Conservation (phyloP, 2,329 filamentous ascomycete species). For the Fusarium sp. region DNA sequence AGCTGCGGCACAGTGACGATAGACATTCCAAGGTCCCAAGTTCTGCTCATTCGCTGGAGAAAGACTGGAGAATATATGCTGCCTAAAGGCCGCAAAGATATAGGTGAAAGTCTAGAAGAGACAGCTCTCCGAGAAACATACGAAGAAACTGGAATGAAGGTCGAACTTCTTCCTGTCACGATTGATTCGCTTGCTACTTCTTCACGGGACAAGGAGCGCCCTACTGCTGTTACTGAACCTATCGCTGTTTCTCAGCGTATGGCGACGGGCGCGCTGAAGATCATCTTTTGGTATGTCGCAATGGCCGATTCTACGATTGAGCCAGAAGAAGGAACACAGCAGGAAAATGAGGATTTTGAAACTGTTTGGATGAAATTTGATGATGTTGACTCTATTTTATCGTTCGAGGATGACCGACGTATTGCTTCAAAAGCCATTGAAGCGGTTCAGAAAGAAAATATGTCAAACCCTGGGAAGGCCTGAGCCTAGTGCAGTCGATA, state of each 20-base stretch:
- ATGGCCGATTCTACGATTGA: constrained; percentile 10
- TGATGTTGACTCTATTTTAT: not conserved
- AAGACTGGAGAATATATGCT: constrained; percentile 14
- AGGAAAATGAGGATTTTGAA: constrained; percentile 20
- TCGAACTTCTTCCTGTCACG: not conserved
- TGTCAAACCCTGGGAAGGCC: too few relatives aligned
- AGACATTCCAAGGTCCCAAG: not conserved
- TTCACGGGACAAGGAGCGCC: not conserved
- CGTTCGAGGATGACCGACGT: constrained; percentile 1
- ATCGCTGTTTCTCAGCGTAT: constrained; percentile 15
- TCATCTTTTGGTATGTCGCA: constrained; percentile 25
- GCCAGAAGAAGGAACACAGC: constrained; percentile 9
- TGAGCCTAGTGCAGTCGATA: not conserved
- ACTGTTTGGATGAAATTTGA: not conserved
- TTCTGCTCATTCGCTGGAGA: constrained; percentile 5
- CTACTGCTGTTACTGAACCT: not conserved
- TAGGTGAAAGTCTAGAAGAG: constrained; percentile 1
- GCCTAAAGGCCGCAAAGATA: constrained; percentile 21
- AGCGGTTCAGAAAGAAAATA: too few relatives aligned
- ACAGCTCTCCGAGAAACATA: constrained; percentile 17
- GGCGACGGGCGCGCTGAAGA: not conserved
- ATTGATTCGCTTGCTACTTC: not conserved
- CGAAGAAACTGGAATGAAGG: constrained; percentile 12
- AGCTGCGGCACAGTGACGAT: constrained; percentile 10
- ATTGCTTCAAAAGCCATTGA: not conserved